Evolutionary conservation across 805 yeast genomes (phyloP).

Genomic region (Torulaspora gathmanii): DNA sequence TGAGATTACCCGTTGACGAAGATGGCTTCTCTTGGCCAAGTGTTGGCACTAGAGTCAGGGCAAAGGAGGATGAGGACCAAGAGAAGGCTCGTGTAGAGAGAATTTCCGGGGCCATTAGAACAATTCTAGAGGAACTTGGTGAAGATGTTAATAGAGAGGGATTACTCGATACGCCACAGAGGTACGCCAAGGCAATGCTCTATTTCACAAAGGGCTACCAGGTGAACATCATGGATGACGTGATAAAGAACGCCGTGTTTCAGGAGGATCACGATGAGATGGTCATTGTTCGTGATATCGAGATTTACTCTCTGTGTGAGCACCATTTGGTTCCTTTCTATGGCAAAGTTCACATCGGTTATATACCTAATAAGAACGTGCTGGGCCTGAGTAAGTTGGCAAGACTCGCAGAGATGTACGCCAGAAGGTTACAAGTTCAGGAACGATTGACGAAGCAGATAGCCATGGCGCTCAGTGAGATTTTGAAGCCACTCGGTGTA

Average conservation of each 20-base stretch:
- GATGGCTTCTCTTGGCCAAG: slow-evolving; percentile 96
- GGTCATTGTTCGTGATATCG: slow-evolving; percentile 96
- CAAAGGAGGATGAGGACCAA: slow-evolving; percentile 65
- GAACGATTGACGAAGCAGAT: slow-evolving; percentile 95
- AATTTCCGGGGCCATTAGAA: slow-evolving; percentile 75
- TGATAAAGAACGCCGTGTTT: slow-evolving; percentile 89
- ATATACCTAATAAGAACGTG: slow-evolving; percentile 90
- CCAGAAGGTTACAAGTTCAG: slow-evolving; percentile 95
- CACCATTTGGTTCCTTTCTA: slow-evolving; percentile 97
- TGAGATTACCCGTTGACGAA: slow-evolving; percentile 79
- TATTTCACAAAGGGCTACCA: slow-evolving; percentile 95
- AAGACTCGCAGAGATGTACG: slow-evolving; percentile 92
- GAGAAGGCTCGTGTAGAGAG: slow-evolving; percentile 61
- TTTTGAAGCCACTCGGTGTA: slow-evolving; percentile 90
- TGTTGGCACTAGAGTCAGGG: slow-evolving; percentile 70
- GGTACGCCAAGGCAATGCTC: slow-evolving; percentile 95
- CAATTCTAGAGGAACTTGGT: slow-evolving; percentile 77
- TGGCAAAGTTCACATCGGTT: slow-evolving; percentile 97
- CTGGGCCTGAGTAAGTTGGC: slow-evolving; percentile 91
- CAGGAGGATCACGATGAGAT: slow-evolving; percentile 98
- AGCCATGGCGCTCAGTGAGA: slow-evolving; percentile 90
- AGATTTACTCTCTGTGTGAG: slow-evolving; percentile 87
- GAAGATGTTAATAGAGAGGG: slow-evolving; percentile 91
- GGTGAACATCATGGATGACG: slow-evolving; percentile 79
- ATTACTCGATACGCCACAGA: slow-evolving; percentile 84